A percentile compares a stretch with the other conserved stretches of the same genome.
phyloP scores from a whole-genome alignment of 805 yeast genomes.

The Kodamaea sagamina region DNA sequence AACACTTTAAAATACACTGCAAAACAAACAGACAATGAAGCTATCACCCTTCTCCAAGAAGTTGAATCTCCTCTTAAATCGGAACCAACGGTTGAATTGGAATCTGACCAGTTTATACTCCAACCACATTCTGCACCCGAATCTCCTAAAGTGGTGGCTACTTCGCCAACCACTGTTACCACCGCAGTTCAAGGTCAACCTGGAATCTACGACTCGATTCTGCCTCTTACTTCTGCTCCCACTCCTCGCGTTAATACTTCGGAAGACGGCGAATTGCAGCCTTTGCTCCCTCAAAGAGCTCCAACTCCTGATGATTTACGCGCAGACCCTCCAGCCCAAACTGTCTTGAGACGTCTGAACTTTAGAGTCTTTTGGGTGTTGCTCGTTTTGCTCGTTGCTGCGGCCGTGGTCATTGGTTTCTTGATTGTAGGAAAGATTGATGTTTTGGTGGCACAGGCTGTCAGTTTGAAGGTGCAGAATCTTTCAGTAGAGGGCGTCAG shows the following conservation, averaged over 20 bases:
- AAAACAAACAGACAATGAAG: neutral
- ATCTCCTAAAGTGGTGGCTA: neutral
- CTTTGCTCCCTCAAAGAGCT: conserved; percentile 6
- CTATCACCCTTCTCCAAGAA: neutral
- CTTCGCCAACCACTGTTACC: neutral
- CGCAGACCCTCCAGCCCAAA: neutral
- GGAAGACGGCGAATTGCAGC: conserved; percentile 2
- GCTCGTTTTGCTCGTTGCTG: neutral
- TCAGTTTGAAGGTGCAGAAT: conserved; percentile 3
- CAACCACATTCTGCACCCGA: neutral
- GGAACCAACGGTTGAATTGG: conserved; percentile 1
- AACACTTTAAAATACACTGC: neutral
- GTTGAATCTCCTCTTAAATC: neutral
- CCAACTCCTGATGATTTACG: conserved; percentile 6
- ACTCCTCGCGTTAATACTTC: neutral
- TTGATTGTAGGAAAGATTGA: neutral
- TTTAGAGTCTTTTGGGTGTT: neutral
- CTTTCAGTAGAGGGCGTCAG: conserved; percentile 24
- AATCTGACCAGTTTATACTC: neutral
- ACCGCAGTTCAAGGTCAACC: conserved; percentile 1
- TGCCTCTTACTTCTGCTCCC: neutral
- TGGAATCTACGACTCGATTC: conserved; percentile 1
- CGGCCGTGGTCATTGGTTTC: neutral
- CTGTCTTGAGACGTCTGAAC: neutral
- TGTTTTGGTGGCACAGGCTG: neutral